phyloP scores from a whole-genome alignment of 2,329 filamentous ascomycete species.

The Monilinia vaccinii-corymbosi region DNA sequence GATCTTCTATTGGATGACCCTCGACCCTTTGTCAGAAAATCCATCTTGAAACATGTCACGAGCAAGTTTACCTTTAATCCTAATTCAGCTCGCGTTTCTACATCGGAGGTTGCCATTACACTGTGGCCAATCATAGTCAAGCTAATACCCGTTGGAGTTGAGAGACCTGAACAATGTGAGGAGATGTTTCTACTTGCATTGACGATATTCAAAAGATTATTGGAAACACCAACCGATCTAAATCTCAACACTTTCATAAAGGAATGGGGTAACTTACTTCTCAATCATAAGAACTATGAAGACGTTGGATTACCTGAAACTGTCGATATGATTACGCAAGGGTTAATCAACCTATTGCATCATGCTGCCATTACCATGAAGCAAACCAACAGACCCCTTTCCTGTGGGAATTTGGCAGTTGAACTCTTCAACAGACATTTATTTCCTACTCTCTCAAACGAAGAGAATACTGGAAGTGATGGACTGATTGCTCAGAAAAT shows the following conservation, averaged over 20 bases:
- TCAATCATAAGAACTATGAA: conserved; percentile 36
- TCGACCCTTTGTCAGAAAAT: conserved; percentile 28
- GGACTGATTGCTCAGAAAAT: conserved; percentile 30
- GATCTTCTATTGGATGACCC: conserved; percentile 36
- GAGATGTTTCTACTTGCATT: conserved; percentile 34
- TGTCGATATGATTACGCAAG: conserved; percentile 29
- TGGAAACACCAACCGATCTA: conserved; percentile 24
- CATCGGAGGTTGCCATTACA: conserved; percentile 35
- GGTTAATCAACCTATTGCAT: conserved; percentile 31
- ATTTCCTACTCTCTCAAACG: conserved; percentile 45
- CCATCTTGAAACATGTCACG: conserved; percentile 25
- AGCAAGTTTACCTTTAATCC: conserved; percentile 26
- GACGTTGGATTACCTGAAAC: conserved; percentile 28
- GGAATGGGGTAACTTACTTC: conserved; percentile 30
- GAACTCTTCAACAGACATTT: conserved; percentile 54
- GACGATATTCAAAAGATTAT: conserved; percentile 34
- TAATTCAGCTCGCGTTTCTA: conserved; percentile 26
- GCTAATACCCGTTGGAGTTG: conserved; percentile 22
- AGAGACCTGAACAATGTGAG: conserved; percentile 24
- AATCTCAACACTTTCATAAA: conserved; percentile 21
- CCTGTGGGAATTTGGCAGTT: conserved; percentile 35
- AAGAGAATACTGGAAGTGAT: conserved; percentile 24
- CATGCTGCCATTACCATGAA: conserved; percentile 27
- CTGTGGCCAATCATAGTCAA: conserved; percentile 37
- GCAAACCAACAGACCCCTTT: conserved; percentile 19